phyloP scores from a whole-genome alignment of 768 basidiomycete species.

The Clavulina sp. region DNA sequence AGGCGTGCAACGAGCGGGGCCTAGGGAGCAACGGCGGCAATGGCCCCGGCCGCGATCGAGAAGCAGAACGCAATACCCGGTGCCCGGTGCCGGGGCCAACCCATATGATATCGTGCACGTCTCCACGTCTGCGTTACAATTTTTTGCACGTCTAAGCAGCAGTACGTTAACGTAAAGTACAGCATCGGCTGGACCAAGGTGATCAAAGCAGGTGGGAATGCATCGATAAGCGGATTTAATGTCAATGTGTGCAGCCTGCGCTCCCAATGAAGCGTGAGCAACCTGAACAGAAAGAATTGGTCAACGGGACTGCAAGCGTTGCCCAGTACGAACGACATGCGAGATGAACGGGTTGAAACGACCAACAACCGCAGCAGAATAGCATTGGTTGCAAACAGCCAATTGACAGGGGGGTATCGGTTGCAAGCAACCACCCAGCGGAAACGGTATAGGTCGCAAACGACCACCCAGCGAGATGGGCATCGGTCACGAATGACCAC shows the following conservation, averaged over 20 bases:
- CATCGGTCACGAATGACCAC: too few relatives aligned
- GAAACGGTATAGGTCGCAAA: background rate
- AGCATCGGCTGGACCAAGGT: too few relatives aligned
- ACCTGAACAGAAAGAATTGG: slow-evolving; percentile 9
- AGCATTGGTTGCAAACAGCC: background rate
- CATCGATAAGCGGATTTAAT: slow-evolving; percentile 7
- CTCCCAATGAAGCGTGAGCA: slow-evolving; percentile 12
- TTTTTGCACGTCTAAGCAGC: too few relatives aligned
- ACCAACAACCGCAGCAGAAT: background rate
- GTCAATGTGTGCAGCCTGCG: slow-evolving; percentile 15
- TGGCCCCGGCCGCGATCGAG: too few relatives aligned
- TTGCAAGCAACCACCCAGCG: background rate
- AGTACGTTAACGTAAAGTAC: too few relatives aligned
- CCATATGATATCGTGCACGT: too few relatives aligned
- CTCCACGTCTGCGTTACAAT: too few relatives aligned
- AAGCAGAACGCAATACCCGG: too few relatives aligned
- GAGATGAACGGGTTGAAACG: background rate
- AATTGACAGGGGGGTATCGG: background rate
- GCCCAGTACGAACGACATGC: background rate
- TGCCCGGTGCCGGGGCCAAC: too few relatives aligned
- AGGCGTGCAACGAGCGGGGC: too few relatives aligned
- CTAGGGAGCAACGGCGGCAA: too few relatives aligned
- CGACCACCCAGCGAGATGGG: background rate
- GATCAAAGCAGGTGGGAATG: too few relatives aligned
- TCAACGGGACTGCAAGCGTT: background rate